Evolutionary conservation across 2,329 filamentous ascomycete genomes (phyloP).

Genomic region (Beauveria medogensis): DNA sequence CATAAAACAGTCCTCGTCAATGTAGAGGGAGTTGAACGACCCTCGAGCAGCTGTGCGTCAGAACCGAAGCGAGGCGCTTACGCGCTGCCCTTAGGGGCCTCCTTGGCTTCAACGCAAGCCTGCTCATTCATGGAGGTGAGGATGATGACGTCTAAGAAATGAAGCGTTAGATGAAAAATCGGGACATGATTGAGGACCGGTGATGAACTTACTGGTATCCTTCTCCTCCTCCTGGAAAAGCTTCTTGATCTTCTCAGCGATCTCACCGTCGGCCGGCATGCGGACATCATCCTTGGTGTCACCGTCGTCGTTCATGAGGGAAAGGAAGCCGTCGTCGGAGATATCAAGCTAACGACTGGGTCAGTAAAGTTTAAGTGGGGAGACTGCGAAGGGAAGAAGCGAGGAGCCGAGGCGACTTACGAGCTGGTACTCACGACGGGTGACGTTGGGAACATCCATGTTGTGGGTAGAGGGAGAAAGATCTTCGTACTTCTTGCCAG

Average conservation of each 20-base stretch:
- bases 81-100: conserved; percentile 52
- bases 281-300: conserved; percentile 92
- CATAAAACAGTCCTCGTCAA: conserved; percentile 8
- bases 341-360: conserved; percentile 63
- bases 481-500: conserved; percentile 98
- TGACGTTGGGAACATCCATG: conserved; percentile 96
- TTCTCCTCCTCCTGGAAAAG: conserved; percentile 79
- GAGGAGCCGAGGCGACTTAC: conserved; percentile 45
- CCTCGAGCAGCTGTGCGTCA: conserved; percentile 4
- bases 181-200: conserved; percentile 1
- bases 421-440: conserved; percentile 84
- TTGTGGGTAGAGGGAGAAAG: conserved; percentile 95
- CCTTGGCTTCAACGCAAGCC: conserved; percentile 86
- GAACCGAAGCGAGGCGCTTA: conserved; percentile 16
- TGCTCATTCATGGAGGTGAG: conserved; percentile 96
- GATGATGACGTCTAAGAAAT: conserved; percentile 65
- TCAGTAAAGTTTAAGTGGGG: not conserved
- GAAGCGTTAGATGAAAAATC: conserved; percentile 17
- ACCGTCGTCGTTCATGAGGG: conserved; percentile 82
- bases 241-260: conserved; percentile 78
- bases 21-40: conserved; percentile 4
- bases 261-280: conserved; percentile 71
- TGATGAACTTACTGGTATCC: conserved; percentile 71
- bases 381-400: not conserved
- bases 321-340: conserved; percentile 89